Base-by-base conservation (phyloP, 1,284 basidiomycete species). In the Melampsora americana region DNA sequence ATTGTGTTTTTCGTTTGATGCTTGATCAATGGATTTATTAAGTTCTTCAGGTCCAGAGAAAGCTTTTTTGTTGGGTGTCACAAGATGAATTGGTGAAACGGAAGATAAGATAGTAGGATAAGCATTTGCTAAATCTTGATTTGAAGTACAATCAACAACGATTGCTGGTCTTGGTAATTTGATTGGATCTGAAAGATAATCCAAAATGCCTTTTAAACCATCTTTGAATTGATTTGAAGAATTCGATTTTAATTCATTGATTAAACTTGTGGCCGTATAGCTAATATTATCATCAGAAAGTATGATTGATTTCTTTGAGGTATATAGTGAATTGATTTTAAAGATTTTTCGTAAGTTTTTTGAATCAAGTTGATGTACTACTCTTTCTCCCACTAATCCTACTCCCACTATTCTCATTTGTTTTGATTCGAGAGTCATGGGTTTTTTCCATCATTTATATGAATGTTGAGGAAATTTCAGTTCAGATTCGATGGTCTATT, bases 41-140 rank as follows among this genome's bases (percentile, higher is more conserved):
- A 97, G 85, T 20, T 81, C 81, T 44, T 90, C 84, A n/a, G 88
- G 86, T 0, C 90, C 89, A 4, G 93, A 95, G 82, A 91, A 93
- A 0, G 91, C 95, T 85, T 98, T 98, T 84, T 99, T 99, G 87
- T 98, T 99, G 18, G 96, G 95, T 0, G 95, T 99, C 61, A 96
- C 90, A 79, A 99, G 88, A 82, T 90, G 88, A 72, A 98, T 87
- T 9, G 93, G 87, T 70, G 86, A 85, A 56, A 3, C 7, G 28
- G 46, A 65, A 30, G 61, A 32, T 76, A 99, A 85, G 84, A 95
- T 90, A 35, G 85, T 84, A 0, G 96, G 93, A 83, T 99, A 99
- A 77, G 91, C 83, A 32, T 86, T 85, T 1, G 95, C 95, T 48
- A 99, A 88, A 20, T 85, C 86, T 68, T 95, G 90, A 53, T 91